Evolutionary conservation across 1,284 basidiomycete species (phyloP), one percentile per base, ranked within the genome.

Genomic region (Termitomyces sp.): DNA sequence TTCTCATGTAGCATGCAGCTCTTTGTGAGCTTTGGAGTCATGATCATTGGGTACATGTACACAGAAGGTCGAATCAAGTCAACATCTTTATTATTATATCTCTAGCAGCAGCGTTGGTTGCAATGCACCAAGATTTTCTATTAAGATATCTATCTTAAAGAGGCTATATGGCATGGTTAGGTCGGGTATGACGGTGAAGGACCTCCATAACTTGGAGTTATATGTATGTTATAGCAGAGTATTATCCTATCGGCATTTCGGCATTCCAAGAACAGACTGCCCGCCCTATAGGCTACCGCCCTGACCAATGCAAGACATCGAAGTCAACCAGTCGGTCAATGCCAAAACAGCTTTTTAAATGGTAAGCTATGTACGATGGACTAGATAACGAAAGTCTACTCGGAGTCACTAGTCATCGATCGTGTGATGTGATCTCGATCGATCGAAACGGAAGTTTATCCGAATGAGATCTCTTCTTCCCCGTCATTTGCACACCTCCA

Each of bases 11-110:
- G 58, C 58, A 59, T 37, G 58, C 58, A 9, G 51, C 48, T 16
- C 54, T 59, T 16, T 57, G 58, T 42, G 56, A 57, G 21, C 50
- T 45, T 31, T 57, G 58, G 58, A 57, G 53, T 26, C 46, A 45
- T 35, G 49, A 49, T 31, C 56, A 55, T 38, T 57, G 55, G 56
- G 56, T 53, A 31, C 50, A 57, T 33, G 56, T 53, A 31, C 50
- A 57, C 37, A 51, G 55, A 30, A 46, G 53, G 21, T 59, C 56
- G 28, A 52, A 45, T 5, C 51, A 55, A 43, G 50, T 59, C 3
- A 54, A 59, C 21, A 33, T 53, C 6, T 46, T 55, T 5, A 48
- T 59, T 3, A 55, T 57, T 19, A 21, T 49, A 14, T 26, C 53
- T 28, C 41, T 57, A 30, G 34, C 46, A 3, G 7, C 49, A 24